Evolutionary conservation across 805 yeast genomes (phyloP).

Genomic region (Teunomyces panamensis): DNA sequence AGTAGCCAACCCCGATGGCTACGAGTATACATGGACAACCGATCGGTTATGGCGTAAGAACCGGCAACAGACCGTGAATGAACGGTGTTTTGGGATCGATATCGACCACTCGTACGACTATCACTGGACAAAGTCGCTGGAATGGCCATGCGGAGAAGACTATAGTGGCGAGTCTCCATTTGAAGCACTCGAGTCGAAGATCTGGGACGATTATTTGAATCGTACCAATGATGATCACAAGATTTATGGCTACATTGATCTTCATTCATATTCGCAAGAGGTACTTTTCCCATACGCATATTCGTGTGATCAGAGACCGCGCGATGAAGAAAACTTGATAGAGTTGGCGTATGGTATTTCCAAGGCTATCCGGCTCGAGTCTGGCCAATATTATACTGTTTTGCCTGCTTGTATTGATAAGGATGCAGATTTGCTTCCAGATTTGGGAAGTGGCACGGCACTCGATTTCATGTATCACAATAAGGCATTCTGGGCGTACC

Average conservation of each 20-base stretch:
- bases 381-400: conserved; percentile 67
- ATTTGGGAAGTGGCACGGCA: conserved; percentile 75
- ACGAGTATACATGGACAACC: conserved; percentile 72
- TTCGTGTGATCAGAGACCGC: conserved; percentile 68
- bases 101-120: conserved; percentile 80
- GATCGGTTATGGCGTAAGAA: conserved; percentile 90
- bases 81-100: conserved; percentile 77
- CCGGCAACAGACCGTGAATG: conserved; percentile 65
- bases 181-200: conserved; percentile 43
- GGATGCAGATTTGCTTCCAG: conserved; percentile 70
- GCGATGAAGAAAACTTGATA: conserved; percentile 76
- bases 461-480: conserved; percentile 83
- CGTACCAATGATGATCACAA: conserved; percentile 51
- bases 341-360: conserved; percentile 81
- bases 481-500: conserved; percentile 81
- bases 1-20: conserved; percentile 88
- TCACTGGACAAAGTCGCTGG: conserved; percentile 62
- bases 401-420: conserved; percentile 77
- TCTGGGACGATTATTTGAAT: conserved; percentile 38
- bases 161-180: conserved; percentile 75
- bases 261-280: conserved; percentile 84
- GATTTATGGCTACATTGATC: conserved; percentile 74
- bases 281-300: conserved; percentile 80
- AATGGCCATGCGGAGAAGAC: conserved; percentile 78
- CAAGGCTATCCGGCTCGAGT: conserved; percentile 61